phyloP scores from a whole-genome alignment of 1,139 yeast genomes.

The Nadsonia commutata region DNA sequence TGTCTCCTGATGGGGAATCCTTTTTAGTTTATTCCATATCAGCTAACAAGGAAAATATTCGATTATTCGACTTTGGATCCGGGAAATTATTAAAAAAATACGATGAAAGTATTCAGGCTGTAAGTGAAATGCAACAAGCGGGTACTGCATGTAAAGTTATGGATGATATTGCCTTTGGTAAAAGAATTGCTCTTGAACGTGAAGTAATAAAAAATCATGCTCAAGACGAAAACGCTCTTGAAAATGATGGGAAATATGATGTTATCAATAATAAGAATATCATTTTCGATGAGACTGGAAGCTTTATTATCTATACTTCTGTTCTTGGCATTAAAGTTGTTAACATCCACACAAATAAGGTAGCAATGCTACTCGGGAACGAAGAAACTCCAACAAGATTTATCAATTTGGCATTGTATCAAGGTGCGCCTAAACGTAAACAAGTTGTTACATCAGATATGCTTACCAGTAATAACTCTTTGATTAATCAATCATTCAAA shows the following conservation, averaged over 20 bases:
- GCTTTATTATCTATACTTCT: conserved; percentile 24
- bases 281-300: conserved; percentile 26
- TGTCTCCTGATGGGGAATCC: conserved; percentile 19
- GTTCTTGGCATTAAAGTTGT: conserved; percentile 25
- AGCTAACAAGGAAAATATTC: conserved; percentile 20
- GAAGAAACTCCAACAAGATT: conserved; percentile 22
- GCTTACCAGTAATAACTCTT: conserved; percentile 27
- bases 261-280: conserved; percentile 11
- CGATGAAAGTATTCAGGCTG: conserved; percentile 21
- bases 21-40: conserved; percentile 23
- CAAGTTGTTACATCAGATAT: conserved; percentile 20
- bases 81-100: conserved; percentile 27
- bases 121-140: conserved; percentile 18
- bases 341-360: conserved; percentile 21
- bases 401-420: conserved; percentile 19
- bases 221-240: conserved; percentile 8
- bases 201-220: conserved; percentile 11
- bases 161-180: conserved; percentile 19
- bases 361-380: conserved; percentile 22
- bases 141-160: conserved; percentile 15
- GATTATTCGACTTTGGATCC: conserved; percentile 22
- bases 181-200: conserved; percentile 20
- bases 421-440: conserved; percentile 15
- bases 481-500: conserved; percentile 23
- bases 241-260: conserved; percentile 1